phyloP scores from a whole-genome alignment of 2,329 filamentous ascomycete genomes.

The Colletotrichum coccodes region DNA sequence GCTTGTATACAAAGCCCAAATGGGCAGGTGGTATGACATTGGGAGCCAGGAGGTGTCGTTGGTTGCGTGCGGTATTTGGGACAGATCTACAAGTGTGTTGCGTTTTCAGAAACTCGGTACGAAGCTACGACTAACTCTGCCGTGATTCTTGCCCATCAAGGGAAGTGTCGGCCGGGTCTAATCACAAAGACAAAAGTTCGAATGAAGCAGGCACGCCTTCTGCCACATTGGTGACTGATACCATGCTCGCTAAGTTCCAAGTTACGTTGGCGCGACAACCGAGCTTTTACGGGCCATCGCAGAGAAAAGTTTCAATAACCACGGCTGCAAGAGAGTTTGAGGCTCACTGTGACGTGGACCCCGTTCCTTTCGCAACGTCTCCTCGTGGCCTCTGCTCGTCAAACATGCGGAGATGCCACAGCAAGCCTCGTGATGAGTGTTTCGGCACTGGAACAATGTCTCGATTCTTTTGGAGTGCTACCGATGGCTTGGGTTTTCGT shows the following conservation, averaged over 20 bases:
- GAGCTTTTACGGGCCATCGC: too few relatives aligned
- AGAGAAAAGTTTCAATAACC: not conserved
- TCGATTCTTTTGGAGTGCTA: not conserved
- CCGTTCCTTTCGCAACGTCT: not conserved
- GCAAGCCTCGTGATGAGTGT: not conserved
- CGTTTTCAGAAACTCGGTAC: not conserved
- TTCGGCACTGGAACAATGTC: not conserved
- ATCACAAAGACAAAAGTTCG: not conserved
- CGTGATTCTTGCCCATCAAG: not conserved
- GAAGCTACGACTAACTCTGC: conserved; percentile 11
- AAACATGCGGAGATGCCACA: not conserved
- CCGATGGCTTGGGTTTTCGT: not conserved
- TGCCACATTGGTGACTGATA: not conserved
- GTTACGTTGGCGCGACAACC: not conserved
- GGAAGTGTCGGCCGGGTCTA: not conserved
- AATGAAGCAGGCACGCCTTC: not conserved
- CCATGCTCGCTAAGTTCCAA: too few relatives aligned
- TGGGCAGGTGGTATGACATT: not conserved
- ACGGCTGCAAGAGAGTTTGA: not conserved
- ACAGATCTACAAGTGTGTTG: not conserved
- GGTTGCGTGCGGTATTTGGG: not conserved
- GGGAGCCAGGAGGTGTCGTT: not conserved
- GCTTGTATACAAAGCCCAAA: not conserved
- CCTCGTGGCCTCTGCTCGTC: not conserved
- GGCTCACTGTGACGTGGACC: not conserved